phyloP scores from a whole-genome alignment of 2,329 filamentous ascomycete species.

The Talaromyces sp. region DNA sequence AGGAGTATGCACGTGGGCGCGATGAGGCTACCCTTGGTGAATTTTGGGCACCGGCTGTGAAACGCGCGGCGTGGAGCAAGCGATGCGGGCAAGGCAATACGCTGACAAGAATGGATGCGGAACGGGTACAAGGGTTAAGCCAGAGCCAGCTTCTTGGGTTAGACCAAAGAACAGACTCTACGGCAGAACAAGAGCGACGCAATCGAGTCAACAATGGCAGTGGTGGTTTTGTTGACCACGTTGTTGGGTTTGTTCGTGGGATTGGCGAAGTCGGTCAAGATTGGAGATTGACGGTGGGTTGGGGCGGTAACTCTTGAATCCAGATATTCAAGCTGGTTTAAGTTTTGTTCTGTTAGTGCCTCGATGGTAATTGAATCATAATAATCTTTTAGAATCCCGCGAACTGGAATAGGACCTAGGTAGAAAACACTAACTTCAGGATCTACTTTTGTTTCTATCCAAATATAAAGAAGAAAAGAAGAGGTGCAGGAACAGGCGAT shows the following conservation, averaged over 20 bases:
- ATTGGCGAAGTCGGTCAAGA: constrained; percentile 27
- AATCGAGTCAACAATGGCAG: constrained; percentile 25
- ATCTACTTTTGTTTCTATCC: no score
- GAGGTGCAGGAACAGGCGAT: no score
- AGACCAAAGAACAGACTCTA: constrained; percentile 10
- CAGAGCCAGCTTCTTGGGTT: constrained; percentile 18
- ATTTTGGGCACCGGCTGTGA: constrained; percentile 38
- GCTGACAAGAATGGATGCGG: constrained; percentile 23
- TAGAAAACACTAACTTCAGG: no score
- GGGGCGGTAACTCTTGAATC: constrained; percentile 26
- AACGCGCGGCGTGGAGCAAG: constrained; percentile 38
- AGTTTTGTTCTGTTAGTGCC: neutral
- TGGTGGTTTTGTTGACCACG: constrained; percentile 28
- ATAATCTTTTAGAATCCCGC: no score
- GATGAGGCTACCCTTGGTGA: constrained; percentile 34
- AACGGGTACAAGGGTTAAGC: constrained; percentile 23
- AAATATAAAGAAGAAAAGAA: no score
- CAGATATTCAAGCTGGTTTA: neutral
- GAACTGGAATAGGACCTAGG: no score
- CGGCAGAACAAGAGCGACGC: constrained; percentile 25
- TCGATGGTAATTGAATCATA: no score
- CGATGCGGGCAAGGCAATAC: constrained; percentile 17
- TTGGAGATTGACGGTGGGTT: constrained; percentile 27
- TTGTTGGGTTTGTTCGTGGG: constrained; percentile 30
- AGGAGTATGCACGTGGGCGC: constrained; percentile 28